Percentiles rank a stretch among this genome's conserved stretches.
Conservation (phyloP, 768 basidiomycete genomes). For the Mycena albidolilacea region DNA sequence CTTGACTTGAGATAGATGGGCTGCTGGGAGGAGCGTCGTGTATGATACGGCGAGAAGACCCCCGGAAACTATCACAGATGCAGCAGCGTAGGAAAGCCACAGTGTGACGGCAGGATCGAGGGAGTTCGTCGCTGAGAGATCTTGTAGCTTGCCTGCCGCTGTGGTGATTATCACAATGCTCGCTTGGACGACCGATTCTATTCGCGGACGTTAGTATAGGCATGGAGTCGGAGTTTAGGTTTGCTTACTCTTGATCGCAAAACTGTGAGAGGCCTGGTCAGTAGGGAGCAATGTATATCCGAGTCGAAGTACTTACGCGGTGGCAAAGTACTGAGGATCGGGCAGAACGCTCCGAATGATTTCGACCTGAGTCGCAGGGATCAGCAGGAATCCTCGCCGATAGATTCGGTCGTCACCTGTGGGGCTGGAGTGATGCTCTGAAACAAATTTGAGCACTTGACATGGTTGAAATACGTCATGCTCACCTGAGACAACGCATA, state of each 20-base stretch:
- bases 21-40: slow-evolving; percentile 52
- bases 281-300: slow-evolving; percentile 7
- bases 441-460: slow-evolving; percentile 6
- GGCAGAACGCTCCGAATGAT: slow-evolving; percentile 59
- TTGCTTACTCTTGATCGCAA: slow-evolving; percentile 57
- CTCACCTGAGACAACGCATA: slow-evolving; percentile 57
- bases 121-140: slow-evolving; percentile 50
- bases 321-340: slow-evolving; percentile 58
- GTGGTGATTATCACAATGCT: slow-evolving; percentile 60
- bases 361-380: slow-evolving; percentile 54
- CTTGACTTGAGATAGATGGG: slow-evolving; percentile 54
- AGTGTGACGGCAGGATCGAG: slow-evolving; percentile 55
- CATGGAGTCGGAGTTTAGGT: background rate
- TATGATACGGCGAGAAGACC: slow-evolving; percentile 48
- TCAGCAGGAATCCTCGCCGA: slow-evolving; percentile 42
- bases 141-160: slow-evolving; percentile 58
- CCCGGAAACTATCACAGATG: slow-evolving; percentile 53
- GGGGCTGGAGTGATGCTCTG: slow-evolving; percentile 18
- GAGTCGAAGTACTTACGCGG: slow-evolving; percentile 46
- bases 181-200: slow-evolving; percentile 60
- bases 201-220: background rate
- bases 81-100: slow-evolving; percentile 58
- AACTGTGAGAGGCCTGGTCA: slow-evolving; percentile 40
- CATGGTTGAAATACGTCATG: slow-evolving; percentile 13
- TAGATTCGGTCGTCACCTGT: slow-evolving; percentile 12